Evolutionary conservation across 768 basidiomycete species (phyloP), one percentile per base, ranked within the genome.

Genomic region (Auriscalpium orientale): DNA sequence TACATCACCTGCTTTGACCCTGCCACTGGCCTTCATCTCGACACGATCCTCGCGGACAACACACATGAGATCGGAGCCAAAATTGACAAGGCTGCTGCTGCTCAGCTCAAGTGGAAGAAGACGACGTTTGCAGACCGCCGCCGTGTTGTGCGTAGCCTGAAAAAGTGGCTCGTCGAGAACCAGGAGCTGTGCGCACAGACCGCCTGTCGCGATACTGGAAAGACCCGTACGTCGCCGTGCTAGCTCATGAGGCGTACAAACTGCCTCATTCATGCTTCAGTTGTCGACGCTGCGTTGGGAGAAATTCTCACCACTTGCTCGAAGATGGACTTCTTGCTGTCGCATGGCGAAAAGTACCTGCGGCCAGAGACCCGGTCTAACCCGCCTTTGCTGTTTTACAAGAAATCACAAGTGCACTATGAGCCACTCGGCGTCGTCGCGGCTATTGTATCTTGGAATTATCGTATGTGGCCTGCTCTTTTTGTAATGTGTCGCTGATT

Each of bases 1-100:
- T 92, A 88, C 66, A 87, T 98, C 57, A 98, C 95, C 2, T 85
- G 87, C 67, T 98, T 83, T 63, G 95, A 98, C 69, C 95, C 95
- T 13, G 84, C 93, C 4, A 95, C 90, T 13, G 85, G 84, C 20
- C 76, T 88, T 43, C 92, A 95, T 64, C 76, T 97, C 50, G 80
- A 74, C 43, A 95, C 93, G 0, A 69, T 84, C 53, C 73, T 91
- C 7, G 87, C 94, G 1, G 91, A 94, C 65, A 79, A 82, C 58
- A 77, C 76, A 43, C 74, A 71, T 12, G 86, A 91, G 60, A 95
- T 98, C 40, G 71, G 74, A 18, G 62, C 65, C n/a, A 93, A 91
- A 69, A 89, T 99, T 59, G 56, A 63, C 8, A 71, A 66, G 28
- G 91, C 94, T 0, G 72, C 75, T 13, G 62, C 67, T 0, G 91